Evolutionary conservation across 2,329 filamentous ascomycete genomes (phyloP).

Genomic region (Botrytis hyacinthi): DNA sequence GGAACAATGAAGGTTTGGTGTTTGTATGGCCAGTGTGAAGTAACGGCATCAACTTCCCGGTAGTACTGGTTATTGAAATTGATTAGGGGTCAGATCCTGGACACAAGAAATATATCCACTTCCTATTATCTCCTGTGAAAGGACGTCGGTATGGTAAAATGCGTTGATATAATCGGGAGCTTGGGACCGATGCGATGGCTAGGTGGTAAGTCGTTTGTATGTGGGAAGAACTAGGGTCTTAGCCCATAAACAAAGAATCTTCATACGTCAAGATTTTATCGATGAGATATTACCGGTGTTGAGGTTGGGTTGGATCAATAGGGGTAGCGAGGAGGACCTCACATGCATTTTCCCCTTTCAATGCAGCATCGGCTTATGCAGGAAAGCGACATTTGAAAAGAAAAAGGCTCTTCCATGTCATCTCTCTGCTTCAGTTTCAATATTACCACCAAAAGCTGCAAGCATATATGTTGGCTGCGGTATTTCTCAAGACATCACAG

Average conservation of each 20-base stretch:
- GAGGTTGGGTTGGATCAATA: not conserved
- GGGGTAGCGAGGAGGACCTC: constrained; percentile 11
- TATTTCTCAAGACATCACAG: not conserved
- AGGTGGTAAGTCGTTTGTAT: not conserved
- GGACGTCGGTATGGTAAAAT: not conserved
- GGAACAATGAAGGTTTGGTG: not conserved
- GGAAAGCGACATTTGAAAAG: not conserved
- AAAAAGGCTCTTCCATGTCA: not conserved
- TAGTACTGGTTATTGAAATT: not conserved
- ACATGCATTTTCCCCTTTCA: not conserved
- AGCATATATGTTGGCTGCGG: not conserved
- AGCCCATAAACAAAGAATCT: not conserved
- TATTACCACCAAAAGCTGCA: not conserved
- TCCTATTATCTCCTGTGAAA: not conserved
- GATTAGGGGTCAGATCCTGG: not conserved
- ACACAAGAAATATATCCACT: not conserved
- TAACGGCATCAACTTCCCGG: constrained; percentile 5
- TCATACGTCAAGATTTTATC: not conserved
- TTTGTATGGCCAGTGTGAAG: not conserved
- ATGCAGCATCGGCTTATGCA: not conserved
- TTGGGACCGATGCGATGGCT: not conserved
- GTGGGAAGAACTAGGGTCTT: not conserved
- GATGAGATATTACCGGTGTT: not conserved
- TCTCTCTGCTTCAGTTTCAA: not conserved
- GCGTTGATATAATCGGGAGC: not conserved